Conservation (phyloP, 306 rosid genomes). For the Sophora flavescens region DNA sequence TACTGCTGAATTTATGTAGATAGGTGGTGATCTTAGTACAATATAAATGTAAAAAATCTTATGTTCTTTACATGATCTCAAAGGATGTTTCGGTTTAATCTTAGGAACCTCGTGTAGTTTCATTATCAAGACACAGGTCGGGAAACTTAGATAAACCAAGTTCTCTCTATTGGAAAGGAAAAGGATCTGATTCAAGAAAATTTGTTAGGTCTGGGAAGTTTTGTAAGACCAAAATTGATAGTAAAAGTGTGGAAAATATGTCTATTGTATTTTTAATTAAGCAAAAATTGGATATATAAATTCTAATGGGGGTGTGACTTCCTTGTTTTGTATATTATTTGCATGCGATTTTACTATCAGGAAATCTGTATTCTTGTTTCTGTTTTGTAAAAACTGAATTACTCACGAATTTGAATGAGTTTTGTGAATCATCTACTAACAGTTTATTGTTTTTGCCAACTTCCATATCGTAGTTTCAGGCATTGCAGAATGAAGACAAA, state of each 20-base stretch:
- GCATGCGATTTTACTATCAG: no score
- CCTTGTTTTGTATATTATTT: background rate
- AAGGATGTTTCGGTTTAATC: conserved; percentile 3
- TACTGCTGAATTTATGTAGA: no score
- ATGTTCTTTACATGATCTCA: no score
- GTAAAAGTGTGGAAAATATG: background rate
- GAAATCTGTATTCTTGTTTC: no score
- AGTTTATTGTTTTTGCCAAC: no score
- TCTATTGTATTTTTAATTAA: background rate
- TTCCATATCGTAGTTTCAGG: no score
- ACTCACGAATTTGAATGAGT: no score
- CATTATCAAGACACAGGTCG: background rate
- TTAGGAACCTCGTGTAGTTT: background rate
- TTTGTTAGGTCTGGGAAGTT: background rate
- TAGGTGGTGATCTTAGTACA: no score
- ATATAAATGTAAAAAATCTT: no score
- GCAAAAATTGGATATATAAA: background rate
- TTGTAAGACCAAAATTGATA: background rate
- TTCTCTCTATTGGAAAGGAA: conserved; percentile 5
- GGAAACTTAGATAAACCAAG: conserved; percentile 19
- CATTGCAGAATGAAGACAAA: no score
- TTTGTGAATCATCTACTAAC: no score
- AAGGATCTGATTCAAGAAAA: background rate
- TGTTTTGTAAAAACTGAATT: no score
- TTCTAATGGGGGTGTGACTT: background rate